Evolutionary conservation across 2,329 filamentous ascomycete species (phyloP).

Genomic region (Epichloe hybrida): DNA sequence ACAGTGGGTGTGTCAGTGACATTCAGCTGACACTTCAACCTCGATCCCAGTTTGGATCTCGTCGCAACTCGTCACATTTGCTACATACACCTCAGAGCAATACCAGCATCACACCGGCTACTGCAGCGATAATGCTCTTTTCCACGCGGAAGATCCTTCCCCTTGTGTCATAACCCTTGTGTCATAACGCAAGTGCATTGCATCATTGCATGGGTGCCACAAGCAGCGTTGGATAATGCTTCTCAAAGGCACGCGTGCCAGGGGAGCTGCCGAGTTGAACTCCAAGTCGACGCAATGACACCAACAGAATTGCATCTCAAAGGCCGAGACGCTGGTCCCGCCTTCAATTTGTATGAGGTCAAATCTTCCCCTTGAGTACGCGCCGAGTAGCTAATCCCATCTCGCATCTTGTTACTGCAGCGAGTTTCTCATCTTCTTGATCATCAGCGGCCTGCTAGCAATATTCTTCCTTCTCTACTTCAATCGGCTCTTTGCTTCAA

Average conservation of each 20-base stretch:
- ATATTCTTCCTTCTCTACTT: slow-evolving; percentile 97
- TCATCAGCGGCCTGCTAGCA: slow-evolving; percentile 63
- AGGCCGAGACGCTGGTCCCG: slow-evolving; percentile 14
- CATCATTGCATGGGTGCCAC: neutral
- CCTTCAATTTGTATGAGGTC: slow-evolving; percentile 44
- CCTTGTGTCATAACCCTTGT: neutral
- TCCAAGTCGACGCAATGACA: slow-evolving; percentile 3
- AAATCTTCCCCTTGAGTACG: too few relatives aligned
- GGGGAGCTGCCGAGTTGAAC: neutral
- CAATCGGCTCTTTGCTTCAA: slow-evolving; percentile 79
- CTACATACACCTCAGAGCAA: neutral
- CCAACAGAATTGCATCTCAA: slow-evolving; percentile 1
- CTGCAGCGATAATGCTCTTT: neutral
- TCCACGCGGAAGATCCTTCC: neutral
- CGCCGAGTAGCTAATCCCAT: neutral
- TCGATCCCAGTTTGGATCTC: too few relatives aligned
- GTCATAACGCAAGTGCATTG: neutral
- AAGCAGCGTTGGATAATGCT: slow-evolving; percentile 1
- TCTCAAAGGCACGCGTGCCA: neutral
- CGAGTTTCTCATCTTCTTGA: slow-evolving; percentile 67
- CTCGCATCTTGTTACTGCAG: slow-evolving; percentile 26
- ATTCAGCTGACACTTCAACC: too few relatives aligned
- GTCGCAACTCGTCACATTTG: too few relatives aligned
- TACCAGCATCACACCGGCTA: neutral
- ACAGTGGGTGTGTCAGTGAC: too few relatives aligned